phyloP scores from a whole-genome alignment of 805 yeast genomes.

The Lachancea kluyveri region DNA sequence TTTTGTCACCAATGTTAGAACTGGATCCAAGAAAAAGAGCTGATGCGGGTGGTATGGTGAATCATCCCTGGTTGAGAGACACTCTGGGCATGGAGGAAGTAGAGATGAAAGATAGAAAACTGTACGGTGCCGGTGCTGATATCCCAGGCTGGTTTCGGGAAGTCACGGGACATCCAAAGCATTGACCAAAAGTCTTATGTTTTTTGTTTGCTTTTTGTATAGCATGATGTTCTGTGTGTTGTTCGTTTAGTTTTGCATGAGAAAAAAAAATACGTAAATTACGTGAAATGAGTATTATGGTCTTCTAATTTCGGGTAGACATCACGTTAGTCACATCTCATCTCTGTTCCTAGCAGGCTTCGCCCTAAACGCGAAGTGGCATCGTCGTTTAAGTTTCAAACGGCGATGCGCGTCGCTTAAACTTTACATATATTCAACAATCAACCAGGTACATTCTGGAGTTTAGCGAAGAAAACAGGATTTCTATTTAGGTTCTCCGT shows the following conservation, averaged over 20 bases:
- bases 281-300: not conserved
- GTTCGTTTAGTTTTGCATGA: not conserved
- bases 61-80: conserved; percentile 77
- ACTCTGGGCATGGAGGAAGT: conserved; percentile 71
- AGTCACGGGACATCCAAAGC: conserved; percentile 38
- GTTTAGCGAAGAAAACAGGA: no score
- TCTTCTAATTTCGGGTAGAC: not conserved
- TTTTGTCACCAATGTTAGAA: conserved; percentile 75
- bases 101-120: conserved; percentile 56
- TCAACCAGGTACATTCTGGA: no score
- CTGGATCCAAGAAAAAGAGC: conserved; percentile 77
- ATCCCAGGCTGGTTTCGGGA: conserved; percentile 88
- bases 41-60: conserved; percentile 93
- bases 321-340: not conserved
- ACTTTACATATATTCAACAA: no score
- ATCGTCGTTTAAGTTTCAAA: no score
- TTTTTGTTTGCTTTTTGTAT: conserved; percentile 1
- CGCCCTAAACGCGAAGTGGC: no score
- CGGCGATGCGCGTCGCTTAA: no score
- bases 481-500: no score
- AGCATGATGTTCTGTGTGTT: not conserved
- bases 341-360: not conserved
- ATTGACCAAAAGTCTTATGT: conserved; percentile 15
- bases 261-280: no score
- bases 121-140: conserved; percentile 79